Evolutionary conservation across 2,329 filamentous ascomycete species (phyloP), one percentile per base, ranked within the genome.

Genomic region (Cyclaneusma minus): DNA sequence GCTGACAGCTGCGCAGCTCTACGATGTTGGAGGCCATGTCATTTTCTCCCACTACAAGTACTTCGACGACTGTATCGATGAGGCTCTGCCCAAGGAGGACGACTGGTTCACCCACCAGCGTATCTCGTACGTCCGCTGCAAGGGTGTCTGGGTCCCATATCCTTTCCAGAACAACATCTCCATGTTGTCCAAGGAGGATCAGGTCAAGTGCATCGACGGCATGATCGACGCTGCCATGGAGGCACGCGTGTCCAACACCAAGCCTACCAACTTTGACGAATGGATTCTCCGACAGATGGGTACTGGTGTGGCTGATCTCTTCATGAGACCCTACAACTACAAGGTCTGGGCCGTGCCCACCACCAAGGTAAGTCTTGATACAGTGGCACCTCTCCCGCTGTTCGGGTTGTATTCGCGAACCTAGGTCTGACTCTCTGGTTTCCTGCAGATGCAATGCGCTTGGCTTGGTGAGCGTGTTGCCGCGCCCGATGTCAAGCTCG

Each of bases 31-130:
- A 52, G 85, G 85, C 45, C 85, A 94, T 60, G 85, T 94, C 59
- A 94, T 94, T 62, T 94, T 94, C 70, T 94, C 85, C 44, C 85
- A 94, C 71, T 98, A 98, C 78, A 94, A 94, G 64, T 98, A 98
- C 73, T 98, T 98, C 55, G 89, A 98, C 61, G 89, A 98, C 65
- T 91, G 82, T 64, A 77, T 98, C 51, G 71, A 95, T 54, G 89
- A 98, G 67, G 89, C 89, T 28, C 75, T 98, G 21, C 89, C 89
- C 46, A 83, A 83, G 49, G 72, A 84, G 32, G 77, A 82, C 33
- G 89, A 98, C 62, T 98, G 89, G 89, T 95, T 79, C 61, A 82
- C 74, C 39, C 89, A 98, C 64, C 79, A 98, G 67, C 85, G 89
- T 52, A 89, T 98, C 59, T 98, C 89, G 37, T 98, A 98, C 55